Evolutionary conservation across 179 eudicot species (phyloP), one percentile per base, ranked within the genome.

Genomic region (Spinacia oleracea): DNA sequence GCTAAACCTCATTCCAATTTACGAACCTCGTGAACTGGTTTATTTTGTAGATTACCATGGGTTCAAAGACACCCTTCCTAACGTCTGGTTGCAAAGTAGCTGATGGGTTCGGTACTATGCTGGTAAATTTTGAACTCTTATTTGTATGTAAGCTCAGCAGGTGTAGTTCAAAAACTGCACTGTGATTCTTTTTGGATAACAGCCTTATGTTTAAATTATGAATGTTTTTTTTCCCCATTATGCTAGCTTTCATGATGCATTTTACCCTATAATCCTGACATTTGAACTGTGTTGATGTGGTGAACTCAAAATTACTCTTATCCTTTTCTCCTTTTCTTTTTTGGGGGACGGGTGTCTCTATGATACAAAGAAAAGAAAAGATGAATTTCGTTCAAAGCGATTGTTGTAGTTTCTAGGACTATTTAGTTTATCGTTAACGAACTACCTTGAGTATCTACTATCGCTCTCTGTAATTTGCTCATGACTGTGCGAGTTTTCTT

Each of bases 81-180:
- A 85, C 93, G 97, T 90, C 98, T 64, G 98, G 98, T 46, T 93
- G 97, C 86, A 95, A 95, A 86, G 91, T 95, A 32, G 97, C 97
- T 12, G 97, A 95, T 87, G 97, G 98, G n/a, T 90, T 86, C 82
- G 98, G 97, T 59, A 88, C 88, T 71, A 93, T 95, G 97, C 87
- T 95, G 97, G 98, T 94, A 90, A 79, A 53, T 6, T 29, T 78
- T 29, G 34, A 59, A 45, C 63, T 31, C 70, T 16, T 50, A 63
- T 32, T 56, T 18, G 21, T 23, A 23, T 69, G 42, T 16, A 29
- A 25, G 34, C 73, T 50, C 58, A 51, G 58, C n/a, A 4, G 10
- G 3, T 46, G 15, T 5, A 20, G 23, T 70, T 27, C 1, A 48
- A 6, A 1, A 18, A 50, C 23, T 48, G 20, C 15, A 31, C 5